A percentile compares a stretch with the other conserved stretches of the same genome.
Evolutionary conservation across 1,284 basidiomycete species (phyloP).

Genomic region (Irpex lacteus): DNA sequence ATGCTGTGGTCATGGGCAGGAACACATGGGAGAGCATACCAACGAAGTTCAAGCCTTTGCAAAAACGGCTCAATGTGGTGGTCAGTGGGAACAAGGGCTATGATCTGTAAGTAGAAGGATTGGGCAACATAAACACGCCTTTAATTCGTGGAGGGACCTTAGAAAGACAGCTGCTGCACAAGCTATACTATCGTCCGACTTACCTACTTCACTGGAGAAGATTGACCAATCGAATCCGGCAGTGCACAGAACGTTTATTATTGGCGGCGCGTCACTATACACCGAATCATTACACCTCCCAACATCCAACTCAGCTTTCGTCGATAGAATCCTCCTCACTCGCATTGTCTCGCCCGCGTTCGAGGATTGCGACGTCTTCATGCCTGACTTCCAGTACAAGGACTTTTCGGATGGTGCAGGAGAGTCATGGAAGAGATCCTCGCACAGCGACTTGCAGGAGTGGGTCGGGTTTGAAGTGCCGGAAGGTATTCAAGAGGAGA

Average conservation of each 20-base stretch:
- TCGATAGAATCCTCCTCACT: slow-evolving; percentile 85
- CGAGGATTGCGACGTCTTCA: slow-evolving; percentile 82
- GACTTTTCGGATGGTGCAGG: slow-evolving; percentile 19
- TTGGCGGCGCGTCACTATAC: slow-evolving; percentile 90
- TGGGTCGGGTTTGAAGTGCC: slow-evolving; percentile 85
- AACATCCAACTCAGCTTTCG: slow-evolving; percentile 39
- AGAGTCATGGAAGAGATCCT: slow-evolving; percentile 52
- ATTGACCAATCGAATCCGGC: neutral
- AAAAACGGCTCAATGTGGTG: slow-evolving; percentile 78
- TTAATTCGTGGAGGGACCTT: neutral
- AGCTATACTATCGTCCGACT: neutral
- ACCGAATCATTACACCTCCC: slow-evolving; percentile 54
- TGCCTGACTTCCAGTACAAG: slow-evolving; percentile 64
- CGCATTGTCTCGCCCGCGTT: slow-evolving; percentile 76
- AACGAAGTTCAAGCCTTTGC: slow-evolving; percentile 80
- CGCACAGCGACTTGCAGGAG: slow-evolving; percentile 59
- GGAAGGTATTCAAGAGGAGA: slow-evolving; percentile 75
- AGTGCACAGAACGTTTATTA: slow-evolving; percentile 71
- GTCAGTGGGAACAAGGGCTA: slow-evolving; percentile 67
- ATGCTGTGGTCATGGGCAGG: slow-evolving; percentile 93
- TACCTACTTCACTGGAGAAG: neutral
- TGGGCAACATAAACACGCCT: neutral
- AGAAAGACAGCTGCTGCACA: neutral
- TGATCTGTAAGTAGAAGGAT: slow-evolving; percentile 52
- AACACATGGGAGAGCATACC: slow-evolving; percentile 99